These are phyloP conservation scores for Brettanomyces bruxellensis DNA, from an alignment of 805 yeast species.

Conservation along the genomic window DNA sequence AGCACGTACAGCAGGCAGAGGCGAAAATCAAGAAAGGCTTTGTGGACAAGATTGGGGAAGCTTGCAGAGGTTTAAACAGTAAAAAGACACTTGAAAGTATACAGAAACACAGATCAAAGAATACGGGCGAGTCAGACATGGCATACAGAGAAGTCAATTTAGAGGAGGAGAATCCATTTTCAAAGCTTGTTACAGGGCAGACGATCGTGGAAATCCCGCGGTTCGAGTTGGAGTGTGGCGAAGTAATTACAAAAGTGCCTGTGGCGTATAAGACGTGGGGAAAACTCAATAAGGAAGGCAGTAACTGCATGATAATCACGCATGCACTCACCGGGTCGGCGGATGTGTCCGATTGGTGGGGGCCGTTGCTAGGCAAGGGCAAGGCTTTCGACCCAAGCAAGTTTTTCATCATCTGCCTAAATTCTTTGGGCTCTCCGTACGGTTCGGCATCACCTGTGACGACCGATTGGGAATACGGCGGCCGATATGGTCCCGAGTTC, in stretches of 20 bases:
- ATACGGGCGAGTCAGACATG: slow-evolving; percentile 7
- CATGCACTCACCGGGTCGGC: slow-evolving; percentile 96
- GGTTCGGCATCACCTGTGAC: slow-evolving; percentile 92
- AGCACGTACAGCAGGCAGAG: no score
- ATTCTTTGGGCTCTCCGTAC: slow-evolving; percentile 93
- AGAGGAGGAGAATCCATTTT: slow-evolving; percentile 58
- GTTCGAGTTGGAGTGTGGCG: slow-evolving; percentile 75
- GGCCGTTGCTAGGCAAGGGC: slow-evolving; percentile 79
- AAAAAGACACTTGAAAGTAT: no score
- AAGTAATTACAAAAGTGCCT: slow-evolving; percentile 61
- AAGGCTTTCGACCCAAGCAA: slow-evolving; percentile 86
- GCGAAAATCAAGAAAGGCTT: no score
- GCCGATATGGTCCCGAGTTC: slow-evolving; percentile 86
- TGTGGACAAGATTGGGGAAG: no score
- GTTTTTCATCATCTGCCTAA: slow-evolving; percentile 79
- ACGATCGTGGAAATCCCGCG: slow-evolving; percentile 69
- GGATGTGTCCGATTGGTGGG: slow-evolving; percentile 99
- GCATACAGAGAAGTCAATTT: slow-evolving; percentile 30
- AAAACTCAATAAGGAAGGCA: slow-evolving; percentile 52
- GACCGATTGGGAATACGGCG: slow-evolving; percentile 64
- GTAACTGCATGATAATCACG: slow-evolving; percentile 82
- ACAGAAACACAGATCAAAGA: no score
- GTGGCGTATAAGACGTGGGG: slow-evolving; percentile 98
- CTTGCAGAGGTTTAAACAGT: no score
- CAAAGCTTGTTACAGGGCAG: slow-evolving; percentile 66